Percentiles rank a stretch among this genome's conserved stretches.
Conservation (phyloP, 768 basidiomycete species). For the Tremella fuciformis region DNA sequence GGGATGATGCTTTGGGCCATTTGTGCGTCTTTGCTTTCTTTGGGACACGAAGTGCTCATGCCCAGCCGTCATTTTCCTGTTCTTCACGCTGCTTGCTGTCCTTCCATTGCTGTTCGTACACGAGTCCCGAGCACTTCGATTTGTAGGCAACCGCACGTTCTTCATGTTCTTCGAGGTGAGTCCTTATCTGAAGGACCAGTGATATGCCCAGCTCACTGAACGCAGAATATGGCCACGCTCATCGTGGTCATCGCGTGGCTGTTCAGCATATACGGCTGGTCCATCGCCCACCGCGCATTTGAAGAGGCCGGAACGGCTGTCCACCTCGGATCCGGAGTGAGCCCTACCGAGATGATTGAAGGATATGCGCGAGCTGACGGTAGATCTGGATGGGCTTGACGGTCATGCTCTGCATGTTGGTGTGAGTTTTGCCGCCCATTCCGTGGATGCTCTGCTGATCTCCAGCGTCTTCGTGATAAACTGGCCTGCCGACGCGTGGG, state of each 20-base stretch:
- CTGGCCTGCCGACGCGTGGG: constrained; percentile 49
- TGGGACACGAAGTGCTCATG: not conserved
- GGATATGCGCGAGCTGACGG: constrained; percentile 4
- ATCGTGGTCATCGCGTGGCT: constrained; percentile 40
- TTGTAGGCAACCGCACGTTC: constrained; percentile 46
- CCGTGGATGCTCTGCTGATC: not conserved
- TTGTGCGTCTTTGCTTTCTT: constrained; percentile 23
- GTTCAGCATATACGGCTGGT: constrained; percentile 49
- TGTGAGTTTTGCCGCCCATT: constrained; percentile 33
- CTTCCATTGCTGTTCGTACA: constrained; percentile 51
- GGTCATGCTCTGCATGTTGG: constrained; percentile 33
- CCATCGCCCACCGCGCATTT: constrained; percentile 43
- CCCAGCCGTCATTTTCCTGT: constrained; percentile 43
- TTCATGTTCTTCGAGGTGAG: constrained; percentile 44
- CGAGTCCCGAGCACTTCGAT: constrained; percentile 41
- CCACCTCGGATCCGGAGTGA: constrained; percentile 41
- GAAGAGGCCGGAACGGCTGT: constrained; percentile 27
- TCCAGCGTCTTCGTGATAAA: constrained; percentile 37
- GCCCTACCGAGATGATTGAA: constrained; percentile 10
- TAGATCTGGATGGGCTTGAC: constrained; percentile 50
- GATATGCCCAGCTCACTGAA: not conserved
- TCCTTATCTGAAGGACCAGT: constrained; percentile 4
- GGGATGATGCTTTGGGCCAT: constrained; percentile 51
- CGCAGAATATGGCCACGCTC: constrained; percentile 33
- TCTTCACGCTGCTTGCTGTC: constrained; percentile 48